Base-by-base conservation (phyloP, 163 green algal genomes). In the Scenedesmus sp. region DNA sequence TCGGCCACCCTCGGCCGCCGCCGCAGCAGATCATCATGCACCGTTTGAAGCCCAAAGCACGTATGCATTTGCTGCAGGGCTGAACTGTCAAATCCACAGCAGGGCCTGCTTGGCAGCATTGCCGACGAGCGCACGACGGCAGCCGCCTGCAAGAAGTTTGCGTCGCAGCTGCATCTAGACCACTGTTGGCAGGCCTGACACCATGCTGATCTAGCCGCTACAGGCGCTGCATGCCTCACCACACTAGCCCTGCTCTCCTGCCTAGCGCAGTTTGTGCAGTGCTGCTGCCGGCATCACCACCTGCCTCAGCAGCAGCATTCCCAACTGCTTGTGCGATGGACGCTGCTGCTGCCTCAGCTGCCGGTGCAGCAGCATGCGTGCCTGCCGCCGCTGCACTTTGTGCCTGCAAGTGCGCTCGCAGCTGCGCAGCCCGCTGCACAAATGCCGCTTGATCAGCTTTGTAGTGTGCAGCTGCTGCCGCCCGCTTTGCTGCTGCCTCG, bases 321-420 rank as follows among this genome's bases (percentile, higher is more conserved):
- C 18, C 72, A 33, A 20, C 33, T 26, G 33, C 6, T 0, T 10
- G 26, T 10, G 49, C 35, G 0, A 43, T 16, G 16, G 82, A 24
- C 33, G 49, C 82, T 87, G 82, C 82, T 87, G 30, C 82, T 43
- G 82, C 51, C 51, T 33, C 51, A 3, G 35, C 82, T 79, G 82
- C 53, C 26, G n/a, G 30, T 4, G 49, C 30, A 0, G 9, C 81
- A 20, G 51, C 49, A 24, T 1, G 1, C 24, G 83, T n/a, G 22
- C 42, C 42, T 61, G 42, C 43, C 42, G 43, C 80, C 42, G 30
- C 44, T 15, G 80, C 80, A 26, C 80, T 59, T 3, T 18, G 80
- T 16, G 42, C 53, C 53, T 44, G 40, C 59, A 89, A 40, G 10
- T 42, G 65, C 7, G 59, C 59, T 30, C 26, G 15, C 40, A 90